Percentiles rank a stretch among this genome's conserved stretches.
These are phyloP conservation scores for Chenopodium suecicum DNA, from an alignment of 148 eudicot species.

Conservation along the genomic window DNA sequence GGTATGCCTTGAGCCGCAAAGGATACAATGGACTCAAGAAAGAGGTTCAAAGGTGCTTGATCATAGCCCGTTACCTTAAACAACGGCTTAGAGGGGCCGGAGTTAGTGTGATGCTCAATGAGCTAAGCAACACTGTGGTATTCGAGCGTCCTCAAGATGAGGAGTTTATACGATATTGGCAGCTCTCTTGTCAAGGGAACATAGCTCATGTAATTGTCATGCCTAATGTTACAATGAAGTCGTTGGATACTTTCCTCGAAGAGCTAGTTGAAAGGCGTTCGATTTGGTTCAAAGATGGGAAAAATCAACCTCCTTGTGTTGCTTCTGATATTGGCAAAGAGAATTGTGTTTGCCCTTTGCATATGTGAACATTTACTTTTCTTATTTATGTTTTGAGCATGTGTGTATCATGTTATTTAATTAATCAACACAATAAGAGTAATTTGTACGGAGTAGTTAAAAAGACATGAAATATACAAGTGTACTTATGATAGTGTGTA, in stretches of 20 bases:
- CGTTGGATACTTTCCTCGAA: slow-evolving; percentile 45
- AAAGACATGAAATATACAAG: too few relatives aligned
- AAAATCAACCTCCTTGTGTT: too few relatives aligned
- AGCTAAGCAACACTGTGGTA: neutral
- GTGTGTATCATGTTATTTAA: too few relatives aligned
- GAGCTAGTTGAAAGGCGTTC: slow-evolving; percentile 50
- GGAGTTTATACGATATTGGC: neutral
- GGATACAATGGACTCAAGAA: slow-evolving; percentile 69
- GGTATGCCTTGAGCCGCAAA: slow-evolving; percentile 71
- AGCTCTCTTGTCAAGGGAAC: neutral
- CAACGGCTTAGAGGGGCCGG: slow-evolving; percentile 32
- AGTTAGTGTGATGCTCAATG: neutral
- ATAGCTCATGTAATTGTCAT: neutral
- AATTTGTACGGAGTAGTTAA: too few relatives aligned
- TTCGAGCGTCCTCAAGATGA: neutral
- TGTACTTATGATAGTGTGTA: too few relatives aligned
- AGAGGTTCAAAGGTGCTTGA: slow-evolving; percentile 65
- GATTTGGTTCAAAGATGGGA: too few relatives aligned
- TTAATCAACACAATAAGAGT: too few relatives aligned
- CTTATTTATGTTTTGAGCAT: too few relatives aligned
- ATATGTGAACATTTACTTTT: too few relatives aligned
- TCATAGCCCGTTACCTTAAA: slow-evolving; percentile 63
- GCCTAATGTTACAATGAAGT: slow-evolving; percentile 23
- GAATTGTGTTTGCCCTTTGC: too few relatives aligned
- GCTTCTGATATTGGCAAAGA: too few relatives aligned